A percentile compares a stretch with the other conserved stretches of the same genome.
phyloP scores from a whole-genome alignment of 495 filamentous ascomycete genomes.

The Chaetomium tenue region DNA sequence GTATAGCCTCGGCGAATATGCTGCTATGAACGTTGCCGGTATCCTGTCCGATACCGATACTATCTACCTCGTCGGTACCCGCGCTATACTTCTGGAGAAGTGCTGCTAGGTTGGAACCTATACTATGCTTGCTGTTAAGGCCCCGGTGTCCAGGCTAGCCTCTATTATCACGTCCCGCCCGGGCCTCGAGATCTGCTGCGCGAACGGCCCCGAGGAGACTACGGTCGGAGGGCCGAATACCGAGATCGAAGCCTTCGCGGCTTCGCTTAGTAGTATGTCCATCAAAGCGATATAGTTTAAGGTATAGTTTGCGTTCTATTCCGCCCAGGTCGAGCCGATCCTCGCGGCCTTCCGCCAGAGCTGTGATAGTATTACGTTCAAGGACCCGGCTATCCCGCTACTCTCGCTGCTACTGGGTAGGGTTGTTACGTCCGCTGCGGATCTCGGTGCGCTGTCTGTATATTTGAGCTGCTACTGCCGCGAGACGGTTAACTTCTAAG shows the following conservation, averaged over 20 bases:
- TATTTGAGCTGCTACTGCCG: slow-evolving; percentile 66
- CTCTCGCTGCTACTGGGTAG: slow-evolving; percentile 64
- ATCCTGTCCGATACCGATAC: slow-evolving; percentile 74
- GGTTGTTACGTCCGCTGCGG: slow-evolving; percentile 54
- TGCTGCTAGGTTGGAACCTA: slow-evolving; percentile 68
- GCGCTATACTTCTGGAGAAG: slow-evolving; percentile 67
- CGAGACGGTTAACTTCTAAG: slow-evolving; percentile 68
- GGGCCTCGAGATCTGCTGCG: slow-evolving; percentile 51
- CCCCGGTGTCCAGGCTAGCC: slow-evolving; percentile 38
- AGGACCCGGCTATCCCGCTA: slow-evolving; percentile 58
- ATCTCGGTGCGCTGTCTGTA: slow-evolving; percentile 19
- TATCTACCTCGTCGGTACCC: slow-evolving; percentile 70
- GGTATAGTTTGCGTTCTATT: slow-evolving; percentile 77
- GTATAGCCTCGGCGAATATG: slow-evolving; percentile 82
- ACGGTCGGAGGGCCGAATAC: slow-evolving; percentile 54
- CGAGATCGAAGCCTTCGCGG: slow-evolving; percentile 55
- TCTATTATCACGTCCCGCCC: slow-evolving; percentile 24
- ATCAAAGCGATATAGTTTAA: slow-evolving; percentile 64
- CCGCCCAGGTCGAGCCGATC: slow-evolving; percentile 71
- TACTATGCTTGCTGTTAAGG: slow-evolving; percentile 59
- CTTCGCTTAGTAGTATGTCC: slow-evolving; percentile 54
- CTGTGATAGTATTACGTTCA: slow-evolving; percentile 57
- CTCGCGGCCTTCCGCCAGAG: slow-evolving; percentile 58
- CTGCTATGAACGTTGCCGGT: slow-evolving; percentile 73
- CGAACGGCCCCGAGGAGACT: slow-evolving; percentile 57